These are phyloP conservation scores for Fraxinus floribunda DNA, from an alignment of 305 asterid species.

Conservation along the genomic window DNA sequence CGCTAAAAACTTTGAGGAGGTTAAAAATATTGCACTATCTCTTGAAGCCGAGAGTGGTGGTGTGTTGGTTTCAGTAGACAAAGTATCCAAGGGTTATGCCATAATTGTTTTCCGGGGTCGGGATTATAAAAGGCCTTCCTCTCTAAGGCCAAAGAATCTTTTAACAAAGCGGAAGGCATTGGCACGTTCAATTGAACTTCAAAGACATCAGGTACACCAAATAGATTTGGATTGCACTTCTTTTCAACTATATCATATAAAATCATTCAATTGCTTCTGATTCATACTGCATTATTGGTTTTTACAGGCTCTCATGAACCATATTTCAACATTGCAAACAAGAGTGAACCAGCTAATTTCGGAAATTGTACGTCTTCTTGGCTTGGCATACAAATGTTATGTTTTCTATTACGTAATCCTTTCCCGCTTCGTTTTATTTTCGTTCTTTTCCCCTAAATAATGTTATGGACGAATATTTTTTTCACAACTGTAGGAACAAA, in stretches of 20 bases:
- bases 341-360: slow-evolving; percentile 56
- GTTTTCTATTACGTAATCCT: not conserved
- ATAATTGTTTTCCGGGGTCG: slow-evolving; percentile 81
- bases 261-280: slow-evolving; percentile 16
- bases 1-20: slow-evolving; percentile 70
- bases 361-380: slow-evolving; percentile 60
- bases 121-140: slow-evolving; percentile 68
- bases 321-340: slow-evolving; percentile 58
- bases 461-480: slow-evolving; percentile 14
- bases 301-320: slow-evolving; percentile 70
- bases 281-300: slow-evolving; percentile 5
- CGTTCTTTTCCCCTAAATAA: not conserved
- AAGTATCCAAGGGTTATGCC: slow-evolving; percentile 91
- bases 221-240: not conserved
- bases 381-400: not conserved
- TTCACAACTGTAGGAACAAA: slow-evolving; percentile 56
- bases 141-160: slow-evolving; percentile 85
- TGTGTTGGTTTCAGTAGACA: slow-evolving; percentile 82
- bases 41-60: slow-evolving; percentile 99
- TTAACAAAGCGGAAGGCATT: slow-evolving; percentile 89
- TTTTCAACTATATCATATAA: not conserved
- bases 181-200: slow-evolving; percentile 99
- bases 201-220: slow-evolving; percentile 71
- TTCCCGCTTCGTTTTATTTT: not conserved
- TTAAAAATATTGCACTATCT: slow-evolving; percentile 69